phyloP scores from a whole-genome alignment of 345 rosid genomes.

The rapeseed (Brassica napus) region DNA sequence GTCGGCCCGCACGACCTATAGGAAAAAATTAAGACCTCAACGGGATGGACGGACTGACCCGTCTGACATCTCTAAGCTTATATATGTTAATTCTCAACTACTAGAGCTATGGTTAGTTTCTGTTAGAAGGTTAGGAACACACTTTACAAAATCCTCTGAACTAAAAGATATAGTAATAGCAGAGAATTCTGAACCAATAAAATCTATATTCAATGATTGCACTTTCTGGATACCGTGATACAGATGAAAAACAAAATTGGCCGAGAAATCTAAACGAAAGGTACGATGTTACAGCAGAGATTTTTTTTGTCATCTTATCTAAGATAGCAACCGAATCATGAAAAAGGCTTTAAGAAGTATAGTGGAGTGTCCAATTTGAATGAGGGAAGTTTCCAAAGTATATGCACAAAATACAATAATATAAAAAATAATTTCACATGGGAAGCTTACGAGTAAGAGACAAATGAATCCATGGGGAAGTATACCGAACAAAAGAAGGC shows the following conservation, averaged over 20 bases:
- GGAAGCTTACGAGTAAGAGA: slow-evolving; percentile 35
- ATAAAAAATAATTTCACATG: slow-evolving; percentile 26
- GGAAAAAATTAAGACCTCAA: too few relatives aligned
- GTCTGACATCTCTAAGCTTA: background rate
- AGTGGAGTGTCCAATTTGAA: slow-evolving; percentile 41
- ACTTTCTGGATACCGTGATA: slow-evolving; percentile 21
- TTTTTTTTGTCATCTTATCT: slow-evolving; percentile 37
- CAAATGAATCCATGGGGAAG: slow-evolving; percentile 38
- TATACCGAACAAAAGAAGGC: slow-evolving; percentile 39
- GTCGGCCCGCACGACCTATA: too few relatives aligned
- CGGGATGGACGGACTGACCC: too few relatives aligned
- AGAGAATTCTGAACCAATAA: slow-evolving; percentile 6
- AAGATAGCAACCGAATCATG: slow-evolving; percentile 38
- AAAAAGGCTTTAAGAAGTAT: slow-evolving; percentile 28
- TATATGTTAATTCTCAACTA: background rate
- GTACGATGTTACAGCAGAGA: slow-evolving; percentile 34
- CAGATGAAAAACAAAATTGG: background rate
- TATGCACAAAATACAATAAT: slow-evolving; percentile 12
- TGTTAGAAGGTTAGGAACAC: slow-evolving; percentile 18
- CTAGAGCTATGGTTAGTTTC: background rate
- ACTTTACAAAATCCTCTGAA: background rate
- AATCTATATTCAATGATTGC: slow-evolving; percentile 19
- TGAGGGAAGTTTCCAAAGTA: slow-evolving; percentile 40
- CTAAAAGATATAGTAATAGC: background rate
- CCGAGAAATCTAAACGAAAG: slow-evolving; percentile 33